These are phyloP conservation scores for Saccharomyces pastorianus DNA, from an alignment of 1,139 yeast genomes.

Conservation along the genomic window DNA sequence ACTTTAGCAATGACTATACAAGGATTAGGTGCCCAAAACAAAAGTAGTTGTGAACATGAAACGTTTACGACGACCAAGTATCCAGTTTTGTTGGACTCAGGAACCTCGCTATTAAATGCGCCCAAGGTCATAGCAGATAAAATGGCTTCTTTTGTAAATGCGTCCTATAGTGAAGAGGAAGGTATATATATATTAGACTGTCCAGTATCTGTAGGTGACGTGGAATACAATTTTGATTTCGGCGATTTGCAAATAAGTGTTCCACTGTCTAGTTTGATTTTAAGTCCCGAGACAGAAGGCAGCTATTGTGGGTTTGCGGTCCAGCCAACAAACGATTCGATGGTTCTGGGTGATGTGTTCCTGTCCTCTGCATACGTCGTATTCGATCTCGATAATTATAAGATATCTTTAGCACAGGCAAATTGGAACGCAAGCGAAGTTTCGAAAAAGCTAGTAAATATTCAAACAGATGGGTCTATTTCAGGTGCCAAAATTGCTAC, in stretches of 20 bases:
- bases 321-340: slow-evolving; percentile 27
- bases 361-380: slow-evolving; percentile 68
- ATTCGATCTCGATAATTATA: slow-evolving; percentile 59
- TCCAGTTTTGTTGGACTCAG: slow-evolving; percentile 58
- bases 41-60: slow-evolving; percentile 26
- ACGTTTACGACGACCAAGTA: slow-evolving; percentile 24
- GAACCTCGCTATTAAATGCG: slow-evolving; percentile 53
- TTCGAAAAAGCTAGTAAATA: slow-evolving; percentile 5
- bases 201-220: slow-evolving; percentile 12
- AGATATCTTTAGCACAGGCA: slow-evolving; percentile 61
- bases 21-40: slow-evolving; percentile 31
- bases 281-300: slow-evolving; percentile 14
- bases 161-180: slow-evolving; percentile 32
- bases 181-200: slow-evolving; percentile 35
- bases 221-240: slow-evolving; percentile 39
- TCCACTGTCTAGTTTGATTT: slow-evolving; percentile 38
- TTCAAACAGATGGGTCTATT: slow-evolving; percentile 16
- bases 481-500: slow-evolving; percentile 14
- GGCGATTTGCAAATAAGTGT: slow-evolving; percentile 45
- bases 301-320: slow-evolving; percentile 34
- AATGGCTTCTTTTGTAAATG: slow-evolving; percentile 37
- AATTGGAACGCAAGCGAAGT: slow-evolving; percentile 18
- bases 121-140: slow-evolving; percentile 38
- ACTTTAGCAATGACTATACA: slow-evolving; percentile 42
- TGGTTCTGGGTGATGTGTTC: slow-evolving; percentile 61